These are phyloP conservation scores for Extremus antarcticus DNA, from an alignment of 495 filamentous ascomycete genomes.

Conservation along the genomic window DNA sequence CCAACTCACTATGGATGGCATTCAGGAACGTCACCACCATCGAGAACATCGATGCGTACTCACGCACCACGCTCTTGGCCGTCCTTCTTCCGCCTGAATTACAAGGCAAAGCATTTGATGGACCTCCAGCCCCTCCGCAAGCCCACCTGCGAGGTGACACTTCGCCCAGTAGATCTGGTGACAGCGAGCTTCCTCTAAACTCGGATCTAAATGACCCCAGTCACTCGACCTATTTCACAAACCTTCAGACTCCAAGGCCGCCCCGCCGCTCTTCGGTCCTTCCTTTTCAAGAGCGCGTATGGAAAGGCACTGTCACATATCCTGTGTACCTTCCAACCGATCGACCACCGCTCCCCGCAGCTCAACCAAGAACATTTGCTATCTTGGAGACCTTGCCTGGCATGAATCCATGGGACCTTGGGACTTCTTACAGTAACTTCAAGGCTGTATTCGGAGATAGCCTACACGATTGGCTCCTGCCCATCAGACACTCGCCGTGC, in stretches of 20 bases:
- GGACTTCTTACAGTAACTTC: constrained; percentile 13
- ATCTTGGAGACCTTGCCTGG: constrained; percentile 21
- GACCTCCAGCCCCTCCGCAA: background rate
- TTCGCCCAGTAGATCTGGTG: background rate
- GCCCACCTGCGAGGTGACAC: background rate
- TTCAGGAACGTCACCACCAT: constrained; percentile 68
- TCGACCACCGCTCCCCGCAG: constrained; percentile 10
- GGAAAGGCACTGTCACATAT: constrained; percentile 19
- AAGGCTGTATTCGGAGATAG: constrained; percentile 14
- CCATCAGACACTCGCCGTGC: constrained; percentile 18
- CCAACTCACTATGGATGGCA: constrained; percentile 57
- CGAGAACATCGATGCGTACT: constrained; percentile 55
- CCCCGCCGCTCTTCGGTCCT: constrained; percentile 1
- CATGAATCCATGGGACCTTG: constrained; percentile 23
- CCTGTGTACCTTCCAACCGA: constrained; percentile 4
- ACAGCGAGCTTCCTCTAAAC: constrained; percentile 10
- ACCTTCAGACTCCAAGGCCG: background rate
- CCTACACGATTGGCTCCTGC: constrained; percentile 20
- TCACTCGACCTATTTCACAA: constrained; percentile 16
- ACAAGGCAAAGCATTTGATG: background rate
- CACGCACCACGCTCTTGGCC: constrained; percentile 60
- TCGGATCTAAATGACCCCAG: constrained; percentile 21
- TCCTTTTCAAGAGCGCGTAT: constrained; percentile 6
- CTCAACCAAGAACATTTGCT: constrained; percentile 20
- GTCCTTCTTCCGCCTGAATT: constrained; percentile 39